phyloP scores from a whole-genome alignment of 2,329 filamentous ascomycete species.

The Colletotrichum shisoi region DNA sequence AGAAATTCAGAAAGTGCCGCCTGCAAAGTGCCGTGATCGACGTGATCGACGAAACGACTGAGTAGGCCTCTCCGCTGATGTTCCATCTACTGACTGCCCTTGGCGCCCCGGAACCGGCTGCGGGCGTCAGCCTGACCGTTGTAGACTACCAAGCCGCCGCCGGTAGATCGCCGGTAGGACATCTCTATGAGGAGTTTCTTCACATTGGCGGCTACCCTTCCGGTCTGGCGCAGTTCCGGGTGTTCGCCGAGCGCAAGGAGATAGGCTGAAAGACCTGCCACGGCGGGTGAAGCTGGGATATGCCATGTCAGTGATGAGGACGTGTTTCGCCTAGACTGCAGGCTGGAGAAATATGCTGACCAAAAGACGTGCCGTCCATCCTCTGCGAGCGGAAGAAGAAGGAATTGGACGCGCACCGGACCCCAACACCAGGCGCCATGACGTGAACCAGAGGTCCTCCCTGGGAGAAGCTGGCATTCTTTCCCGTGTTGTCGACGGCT shows the following conservation, averaged over 20 bases:
- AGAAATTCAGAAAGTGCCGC: too few species aligned
- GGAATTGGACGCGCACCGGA: constrained; percentile 12
- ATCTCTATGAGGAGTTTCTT: constrained; percentile 9
- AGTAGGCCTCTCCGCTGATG: constrained; percentile 6
- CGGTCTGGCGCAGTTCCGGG: neutral
- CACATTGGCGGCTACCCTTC: constrained; percentile 16
- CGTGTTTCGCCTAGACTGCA: too few species aligned
- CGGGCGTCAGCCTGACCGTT: constrained; percentile 10
- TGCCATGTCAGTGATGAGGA: neutral
- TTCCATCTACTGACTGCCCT: constrained; percentile 2
- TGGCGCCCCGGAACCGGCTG: neutral
- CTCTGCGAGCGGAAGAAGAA: neutral
- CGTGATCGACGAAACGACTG: constrained; percentile 4
- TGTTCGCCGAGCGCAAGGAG: constrained; percentile 2
- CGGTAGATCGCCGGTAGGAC: neutral
- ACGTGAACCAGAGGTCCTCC: constrained; percentile 14
- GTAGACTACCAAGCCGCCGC: neutral
- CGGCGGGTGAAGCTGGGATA: constrained; percentile 2
- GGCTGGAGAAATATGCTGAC: too few species aligned
- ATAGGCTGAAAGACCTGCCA: constrained; percentile 14
- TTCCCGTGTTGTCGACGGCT: constrained; percentile 9
- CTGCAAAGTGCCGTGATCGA: neutral
- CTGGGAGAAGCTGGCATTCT: constrained; percentile 7
- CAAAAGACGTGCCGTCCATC: too few species aligned
- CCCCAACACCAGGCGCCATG: constrained; percentile 1